Evolutionary conservation across 352 stramenopile genomes (phyloP), one percentile per base, ranked within the genome.

Genomic region (Achlya hypogyna): DNA sequence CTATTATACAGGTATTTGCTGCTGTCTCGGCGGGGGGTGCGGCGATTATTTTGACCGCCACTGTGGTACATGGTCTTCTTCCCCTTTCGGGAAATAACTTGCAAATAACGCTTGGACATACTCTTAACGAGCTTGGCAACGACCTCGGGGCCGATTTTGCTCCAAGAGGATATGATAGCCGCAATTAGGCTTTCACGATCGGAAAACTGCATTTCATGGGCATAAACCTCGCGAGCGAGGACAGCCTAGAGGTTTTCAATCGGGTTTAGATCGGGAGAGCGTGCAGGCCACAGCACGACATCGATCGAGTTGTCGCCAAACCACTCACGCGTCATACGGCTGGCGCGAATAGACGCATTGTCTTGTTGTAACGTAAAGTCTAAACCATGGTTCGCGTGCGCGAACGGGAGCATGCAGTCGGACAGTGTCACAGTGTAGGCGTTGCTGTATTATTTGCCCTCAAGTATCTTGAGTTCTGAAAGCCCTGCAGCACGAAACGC

Each of bases 181-280:
- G 27, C 38, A 29, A n/a, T 18, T 23, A 12, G 78, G 28, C 56
- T 59, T 1, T 78, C n/a, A n/a, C n/a, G n/a, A n/a, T n/a, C n/a
- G n/a, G n/a, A n/a, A n/a, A n/a, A n/a, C 38, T 64, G 31, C 22
- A 1, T 25, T 20, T 32, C 56, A 64, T 64, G 2, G 10, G 5
- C 56, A 62, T 64, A 62, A 31, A 64, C 56, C 20, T 22, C 43
- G 1, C 43, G 56, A 3, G 56, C 56, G 1, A 64, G 32, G 22
- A 42, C 16, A 31, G 27, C 56, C 56, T 32, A 64, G 23, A 64
- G n/a, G 22, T 64, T 64, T 2, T 58, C 56, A 64, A 64, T 64
- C 52, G 56, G 31, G 43, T 64, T 64, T 0, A 64, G 31, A 53
- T 64, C 56, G 35, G 56, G 56, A 27, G 10, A 43, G 8, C 12